A percentile compares a stretch with the other conserved stretches of the same genome.
These are phyloP conservation scores for Fimicolochytrium jonesii DNA, from an alignment of 192 early-diverging fungal genomes.

Conservation along the genomic window DNA sequence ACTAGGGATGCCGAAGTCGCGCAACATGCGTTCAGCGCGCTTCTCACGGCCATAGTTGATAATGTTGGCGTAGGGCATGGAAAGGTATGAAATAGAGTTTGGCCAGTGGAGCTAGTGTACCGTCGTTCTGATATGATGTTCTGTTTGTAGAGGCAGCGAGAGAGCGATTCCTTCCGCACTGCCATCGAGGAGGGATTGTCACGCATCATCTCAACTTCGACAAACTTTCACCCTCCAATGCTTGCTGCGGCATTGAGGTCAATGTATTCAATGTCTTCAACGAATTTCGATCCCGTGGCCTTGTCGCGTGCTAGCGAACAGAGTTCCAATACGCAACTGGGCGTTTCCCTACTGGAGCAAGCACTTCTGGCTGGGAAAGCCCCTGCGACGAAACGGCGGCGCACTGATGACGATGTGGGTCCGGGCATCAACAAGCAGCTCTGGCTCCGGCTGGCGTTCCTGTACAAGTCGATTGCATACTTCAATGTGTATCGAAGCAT, in stretches of 20 bases:
- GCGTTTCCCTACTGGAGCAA: conserved; percentile 29
- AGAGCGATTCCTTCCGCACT: background rate
- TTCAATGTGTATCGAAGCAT: conserved; percentile 62
- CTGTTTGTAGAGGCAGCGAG: too few species aligned
- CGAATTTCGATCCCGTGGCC: background rate
- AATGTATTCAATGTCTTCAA: conserved; percentile 10
- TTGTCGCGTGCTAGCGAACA: conserved; percentile 27
- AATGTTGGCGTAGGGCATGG: background rate
- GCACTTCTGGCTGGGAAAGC: background rate
- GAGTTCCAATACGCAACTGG: conserved; percentile 38
- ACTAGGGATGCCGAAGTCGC: conserved; percentile 58
- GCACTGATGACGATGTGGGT: background rate
- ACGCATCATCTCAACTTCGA: conserved; percentile 17
- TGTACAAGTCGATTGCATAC: conserved; percentile 63
- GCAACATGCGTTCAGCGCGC: conserved; percentile 20
- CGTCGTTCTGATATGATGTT: too few species aligned
- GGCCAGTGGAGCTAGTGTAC: too few species aligned
- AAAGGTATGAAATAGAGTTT: conserved; percentile 12
- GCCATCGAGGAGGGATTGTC: conserved; percentile 1
- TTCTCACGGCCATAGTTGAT: conserved; percentile 1
- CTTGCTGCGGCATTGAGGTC: conserved; percentile 27
- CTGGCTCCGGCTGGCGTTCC: conserved; percentile 59
- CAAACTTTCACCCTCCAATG: conserved; percentile 17
- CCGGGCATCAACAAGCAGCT: background rate
- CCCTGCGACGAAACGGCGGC: conserved; percentile 8